phyloP scores from a whole-genome alignment of 2,329 filamentous ascomycete species.

The Fusarium anguioides region DNA sequence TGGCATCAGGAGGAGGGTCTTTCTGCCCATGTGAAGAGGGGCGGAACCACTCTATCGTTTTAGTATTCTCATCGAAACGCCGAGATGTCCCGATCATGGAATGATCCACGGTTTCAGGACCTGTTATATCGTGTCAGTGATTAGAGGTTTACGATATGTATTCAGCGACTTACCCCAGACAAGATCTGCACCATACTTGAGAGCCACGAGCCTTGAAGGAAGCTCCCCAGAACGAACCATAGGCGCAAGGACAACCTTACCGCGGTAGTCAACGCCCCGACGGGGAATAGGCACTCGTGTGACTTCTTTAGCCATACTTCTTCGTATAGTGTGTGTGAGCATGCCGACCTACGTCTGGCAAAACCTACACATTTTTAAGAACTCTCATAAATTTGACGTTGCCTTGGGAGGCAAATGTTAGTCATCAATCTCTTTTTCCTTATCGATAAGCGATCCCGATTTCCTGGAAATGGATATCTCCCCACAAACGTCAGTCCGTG shows the following conservation, averaged over 20 bases:
- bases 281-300: slow-evolving; percentile 85
- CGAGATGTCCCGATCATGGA: slow-evolving; percentile 89
- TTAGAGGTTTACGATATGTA: not conserved
- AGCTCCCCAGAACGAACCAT: slow-evolving; percentile 99
- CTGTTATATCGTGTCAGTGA: slow-evolving; percentile 53
- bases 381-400: slow-evolving; percentile 29
- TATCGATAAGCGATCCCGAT: slow-evolving; percentile 40
- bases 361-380: slow-evolving; percentile 17
- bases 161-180: slow-evolving; percentile 79
- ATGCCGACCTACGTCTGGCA: slow-evolving; percentile 42
- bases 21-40: slow-evolving; percentile 76
- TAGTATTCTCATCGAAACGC: slow-evolving; percentile 78
- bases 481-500: not conserved
- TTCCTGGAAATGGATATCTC: not conserved
- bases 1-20: slow-evolving; percentile 63
- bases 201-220: slow-evolving; percentile 85
- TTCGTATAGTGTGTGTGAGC: slow-evolving; percentile 53
- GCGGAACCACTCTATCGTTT: slow-evolving; percentile 87
- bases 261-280: slow-evolving; percentile 91
- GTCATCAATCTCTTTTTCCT: slow-evolving; percentile 24
- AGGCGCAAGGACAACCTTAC: slow-evolving; percentile 92
- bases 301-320: slow-evolving; percentile 67
- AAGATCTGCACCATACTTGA: slow-evolving; percentile 95
- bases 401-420: slow-evolving; percentile 38
- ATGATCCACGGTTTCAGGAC: slow-evolving; percentile 93